These are phyloP conservation scores for Dendrocalamus sinicus DNA, from an alignment of 176 grass and related monocot genomes.

Conservation along the genomic window DNA sequence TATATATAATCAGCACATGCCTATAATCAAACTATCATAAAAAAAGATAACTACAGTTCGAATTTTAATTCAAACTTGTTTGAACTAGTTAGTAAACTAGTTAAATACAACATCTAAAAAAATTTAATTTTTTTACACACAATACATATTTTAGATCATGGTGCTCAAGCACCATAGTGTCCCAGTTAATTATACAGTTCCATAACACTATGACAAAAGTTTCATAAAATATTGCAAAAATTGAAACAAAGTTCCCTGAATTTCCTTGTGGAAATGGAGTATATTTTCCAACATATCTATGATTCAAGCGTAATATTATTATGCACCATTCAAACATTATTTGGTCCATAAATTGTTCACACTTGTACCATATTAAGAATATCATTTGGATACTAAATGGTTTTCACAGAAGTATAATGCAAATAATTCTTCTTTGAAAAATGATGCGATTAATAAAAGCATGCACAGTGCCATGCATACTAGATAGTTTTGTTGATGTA, in stretches of 20 bases:
- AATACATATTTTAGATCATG: no score
- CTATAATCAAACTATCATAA: no score
- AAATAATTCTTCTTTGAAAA: background rate
- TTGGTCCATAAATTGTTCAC: background rate
- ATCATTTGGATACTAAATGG: background rate
- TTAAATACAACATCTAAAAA: no score
- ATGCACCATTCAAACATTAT: background rate
- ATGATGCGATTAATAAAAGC: background rate
- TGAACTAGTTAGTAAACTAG: no score
- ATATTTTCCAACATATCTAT: background rate
- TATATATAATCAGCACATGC: no score
- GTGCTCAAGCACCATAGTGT: no score
- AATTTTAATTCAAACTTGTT: no score
- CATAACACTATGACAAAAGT: background rate
- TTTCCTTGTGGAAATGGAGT: background rate
- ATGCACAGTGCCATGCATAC: background rate
- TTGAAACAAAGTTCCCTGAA: background rate
- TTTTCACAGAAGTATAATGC: background rate
- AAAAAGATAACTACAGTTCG: no score
- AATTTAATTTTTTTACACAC: no score
- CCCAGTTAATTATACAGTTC: background rate
- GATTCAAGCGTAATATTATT: background rate
- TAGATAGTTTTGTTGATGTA: background rate
- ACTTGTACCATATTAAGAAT: background rate
- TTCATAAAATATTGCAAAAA: background rate